Percentiles rank a stretch among this genome's conserved stretches.
phyloP scores from a whole-genome alignment of 352 stramenopile genomes.

The Pythium volutum region DNA sequence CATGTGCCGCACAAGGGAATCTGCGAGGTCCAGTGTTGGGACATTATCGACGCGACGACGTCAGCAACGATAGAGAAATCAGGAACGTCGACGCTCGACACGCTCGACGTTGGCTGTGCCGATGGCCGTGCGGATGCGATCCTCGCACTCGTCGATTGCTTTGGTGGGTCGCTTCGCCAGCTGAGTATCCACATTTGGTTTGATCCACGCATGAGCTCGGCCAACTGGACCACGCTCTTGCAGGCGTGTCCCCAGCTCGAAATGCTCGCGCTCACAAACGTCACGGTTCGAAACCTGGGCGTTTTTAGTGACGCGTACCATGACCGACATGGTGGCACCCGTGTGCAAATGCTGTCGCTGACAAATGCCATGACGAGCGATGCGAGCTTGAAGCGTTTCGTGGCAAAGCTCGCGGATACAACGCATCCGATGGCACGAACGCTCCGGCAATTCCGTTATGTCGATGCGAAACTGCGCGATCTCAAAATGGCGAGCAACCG shows the following conservation, averaged over 20 bases:
- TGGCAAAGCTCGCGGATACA: neutral
- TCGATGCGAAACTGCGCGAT: neutral
- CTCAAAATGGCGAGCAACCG: constrained; percentile 2
- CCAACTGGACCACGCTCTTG: neutral
- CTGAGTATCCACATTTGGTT: constrained; percentile 7
- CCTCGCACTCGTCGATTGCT: neutral
- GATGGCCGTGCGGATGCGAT: neutral
- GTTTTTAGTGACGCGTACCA: neutral
- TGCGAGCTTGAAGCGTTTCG: neutral
- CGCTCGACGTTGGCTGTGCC: constrained; percentile 1
- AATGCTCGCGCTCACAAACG: neutral
- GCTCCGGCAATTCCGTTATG: neutral
- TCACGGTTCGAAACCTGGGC: neutral
- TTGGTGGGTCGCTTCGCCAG: neutral
- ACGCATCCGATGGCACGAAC: neutral
- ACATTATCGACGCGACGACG: constrained; percentile 3
- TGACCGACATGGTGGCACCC: too few relatives aligned
- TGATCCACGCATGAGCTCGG: neutral
- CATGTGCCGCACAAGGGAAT: neutral
- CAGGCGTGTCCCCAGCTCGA: neutral
- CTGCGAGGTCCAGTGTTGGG: neutral
- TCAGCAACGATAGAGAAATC: neutral
- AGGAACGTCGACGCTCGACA: neutral
- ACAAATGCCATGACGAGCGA: neutral
- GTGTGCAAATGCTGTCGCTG: constrained; percentile 1